Percentiles rank a stretch among this genome's conserved stretches.
These are phyloP conservation scores for Hymenoscyphus infarciens DNA, from an alignment of 2,329 filamentous ascomycete genomes.

Conservation along the genomic window DNA sequence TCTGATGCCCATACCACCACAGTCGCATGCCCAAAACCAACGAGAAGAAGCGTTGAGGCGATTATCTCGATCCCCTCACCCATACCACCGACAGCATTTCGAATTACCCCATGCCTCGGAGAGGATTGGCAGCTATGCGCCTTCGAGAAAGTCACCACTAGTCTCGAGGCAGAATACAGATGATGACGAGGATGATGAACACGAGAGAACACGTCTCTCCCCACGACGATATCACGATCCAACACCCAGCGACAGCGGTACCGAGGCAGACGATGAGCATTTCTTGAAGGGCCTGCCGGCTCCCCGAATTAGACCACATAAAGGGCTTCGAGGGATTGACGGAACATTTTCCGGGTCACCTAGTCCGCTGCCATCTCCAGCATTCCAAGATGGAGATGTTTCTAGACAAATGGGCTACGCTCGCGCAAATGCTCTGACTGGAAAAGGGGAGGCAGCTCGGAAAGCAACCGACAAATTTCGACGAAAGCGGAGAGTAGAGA, in stretches of 20 bases:
- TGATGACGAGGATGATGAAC: slow-evolving; percentile 37
- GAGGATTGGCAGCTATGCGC: slow-evolving; percentile 29
- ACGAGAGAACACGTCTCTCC: slow-evolving; percentile 20
- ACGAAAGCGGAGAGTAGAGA: slow-evolving; percentile 44
- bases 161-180: slow-evolving; percentile 30
- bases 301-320: slow-evolving; percentile 67
- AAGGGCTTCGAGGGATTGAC: slow-evolving; percentile 67
- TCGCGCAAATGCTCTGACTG: background rate
- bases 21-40: slow-evolving; percentile 24
- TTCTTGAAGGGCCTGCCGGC: slow-evolving; percentile 82
- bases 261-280: slow-evolving; percentile 92
- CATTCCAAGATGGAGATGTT: slow-evolving; percentile 40
- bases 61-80: slow-evolving; percentile 58
- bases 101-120: slow-evolving; percentile 53
- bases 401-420: slow-evolving; percentile 11
- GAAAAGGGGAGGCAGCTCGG: slow-evolving; percentile 18
- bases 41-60: slow-evolving; percentile 26
- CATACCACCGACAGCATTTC: slow-evolving; percentile 58
- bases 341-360: slow-evolving; percentile 52
- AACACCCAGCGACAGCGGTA: slow-evolving; percentile 81
- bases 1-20: slow-evolving; percentile 21
- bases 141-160: slow-evolving; percentile 26
- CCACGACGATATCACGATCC: slow-evolving; percentile 32
- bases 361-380: slow-evolving; percentile 52
- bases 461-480: slow-evolving; percentile 38